Percentiles rank a stretch among this genome's conserved stretches.
Evolutionary conservation across 2,329 filamentous ascomycete species (phyloP).

Genomic region (Epichloe festucae): DNA sequence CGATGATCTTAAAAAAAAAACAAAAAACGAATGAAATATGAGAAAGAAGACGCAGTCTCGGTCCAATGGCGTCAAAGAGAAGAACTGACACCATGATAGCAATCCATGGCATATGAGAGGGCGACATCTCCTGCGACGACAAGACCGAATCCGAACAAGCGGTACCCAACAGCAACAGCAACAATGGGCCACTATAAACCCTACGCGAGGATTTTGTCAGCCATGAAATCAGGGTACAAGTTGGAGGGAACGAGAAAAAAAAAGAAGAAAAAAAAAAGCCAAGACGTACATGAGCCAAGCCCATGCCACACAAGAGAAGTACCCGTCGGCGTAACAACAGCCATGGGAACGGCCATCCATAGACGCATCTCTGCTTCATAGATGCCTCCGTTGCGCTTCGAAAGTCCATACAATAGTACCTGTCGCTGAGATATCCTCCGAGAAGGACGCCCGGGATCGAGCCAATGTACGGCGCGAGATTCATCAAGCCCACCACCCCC

Average conservation of each 20-base stretch:
- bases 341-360: constrained; percentile 15
- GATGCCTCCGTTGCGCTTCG: constrained; percentile 23
- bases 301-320: constrained; percentile 23
- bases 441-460: constrained; percentile 23
- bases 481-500: constrained; percentile 13
- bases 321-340: constrained; percentile 18
- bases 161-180: constrained; percentile 19
- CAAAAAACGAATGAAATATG: too few relatives aligned
- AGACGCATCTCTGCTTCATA: constrained; percentile 31
- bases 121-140: constrained; percentile 21
- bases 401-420: constrained; percentile 20
- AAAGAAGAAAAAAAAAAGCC: background rate
- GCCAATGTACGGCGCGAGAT: constrained; percentile 21
- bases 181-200: constrained; percentile 24
- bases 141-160: constrained; percentile 24
- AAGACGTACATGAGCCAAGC: constrained; percentile 17
- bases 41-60: background rate
- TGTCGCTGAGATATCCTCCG: constrained; percentile 25
- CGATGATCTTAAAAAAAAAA: constrained; percentile 9
- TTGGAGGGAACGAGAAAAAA: background rate
- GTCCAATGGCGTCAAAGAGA: background rate
- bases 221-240: background rate
- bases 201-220: constrained; percentile 7
- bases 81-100: constrained; percentile 21
- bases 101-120: constrained; percentile 22